Conservation (phyloP, 2,329 filamentous ascomycete genomes). For the Cadophora malorum region DNA sequence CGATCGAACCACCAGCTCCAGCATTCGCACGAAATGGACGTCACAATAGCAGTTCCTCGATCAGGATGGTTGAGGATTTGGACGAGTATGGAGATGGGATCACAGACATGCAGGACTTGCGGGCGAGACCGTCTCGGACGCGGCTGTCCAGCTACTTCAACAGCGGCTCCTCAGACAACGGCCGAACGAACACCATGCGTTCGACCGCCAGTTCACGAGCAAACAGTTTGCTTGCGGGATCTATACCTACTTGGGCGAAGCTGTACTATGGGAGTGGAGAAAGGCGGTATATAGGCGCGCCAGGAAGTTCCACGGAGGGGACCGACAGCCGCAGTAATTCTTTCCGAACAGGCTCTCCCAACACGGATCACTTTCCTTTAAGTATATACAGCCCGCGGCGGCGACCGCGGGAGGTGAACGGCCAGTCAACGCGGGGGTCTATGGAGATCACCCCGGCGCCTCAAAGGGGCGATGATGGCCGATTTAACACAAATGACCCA, state of each 20-base stretch:
- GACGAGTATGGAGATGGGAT: slow-evolving; percentile 71
- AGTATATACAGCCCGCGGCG: slow-evolving; percentile 55
- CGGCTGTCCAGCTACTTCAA: slow-evolving; percentile 60
- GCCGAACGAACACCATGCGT: slow-evolving; percentile 44
- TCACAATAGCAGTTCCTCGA: slow-evolving; percentile 44
- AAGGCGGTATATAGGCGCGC: slow-evolving; percentile 55
- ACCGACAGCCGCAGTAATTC: slow-evolving; percentile 55
- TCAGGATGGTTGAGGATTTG: slow-evolving; percentile 59
- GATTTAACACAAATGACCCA: slow-evolving; percentile 27
- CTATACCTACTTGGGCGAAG: slow-evolving; percentile 56
- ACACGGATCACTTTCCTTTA: slow-evolving; percentile 55
- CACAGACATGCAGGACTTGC: slow-evolving; percentile 62
- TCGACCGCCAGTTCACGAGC: slow-evolving; percentile 50
- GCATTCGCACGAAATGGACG: slow-evolving; percentile 49
- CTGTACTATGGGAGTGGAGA: slow-evolving; percentile 76
- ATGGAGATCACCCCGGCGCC: slow-evolving; percentile 53
- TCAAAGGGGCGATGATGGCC: slow-evolving; percentile 28
- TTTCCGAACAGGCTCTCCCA: slow-evolving; percentile 55
- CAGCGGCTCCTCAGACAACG: slow-evolving; percentile 52
- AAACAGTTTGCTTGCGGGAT: slow-evolving; percentile 50
- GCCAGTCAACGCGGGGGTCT: slow-evolving; percentile 44
- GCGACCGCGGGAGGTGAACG: slow-evolving; percentile 50
- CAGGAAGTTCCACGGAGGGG: slow-evolving; percentile 42
- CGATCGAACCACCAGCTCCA: slow-evolving; percentile 57
- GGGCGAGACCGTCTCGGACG: slow-evolving; percentile 59